Percentiles rank a stretch among this genome's conserved stretches.
phyloP scores from a whole-genome alignment of 2,329 filamentous ascomycete genomes.

The Beauveria caledonica region DNA sequence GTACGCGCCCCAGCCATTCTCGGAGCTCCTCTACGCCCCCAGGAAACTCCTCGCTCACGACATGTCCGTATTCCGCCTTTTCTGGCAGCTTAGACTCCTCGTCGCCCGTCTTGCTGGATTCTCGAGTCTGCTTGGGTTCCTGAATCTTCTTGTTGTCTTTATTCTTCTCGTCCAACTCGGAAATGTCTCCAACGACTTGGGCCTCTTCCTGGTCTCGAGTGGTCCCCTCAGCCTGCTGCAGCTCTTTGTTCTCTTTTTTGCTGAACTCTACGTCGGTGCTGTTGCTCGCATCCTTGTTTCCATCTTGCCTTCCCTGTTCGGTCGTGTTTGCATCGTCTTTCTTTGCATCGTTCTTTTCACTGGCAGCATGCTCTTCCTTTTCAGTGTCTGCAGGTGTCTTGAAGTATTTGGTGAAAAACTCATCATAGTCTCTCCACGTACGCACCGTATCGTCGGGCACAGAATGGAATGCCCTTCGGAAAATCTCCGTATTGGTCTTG shows the following conservation, averaged over 20 bases:
- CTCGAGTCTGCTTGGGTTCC: conserved; percentile 32
- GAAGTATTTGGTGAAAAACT: conserved; percentile 63
- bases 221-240: conserved; percentile 11
- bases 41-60: conserved; percentile 70
- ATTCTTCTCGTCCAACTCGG: neutral
- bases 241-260: neutral
- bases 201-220: conserved; percentile 39
- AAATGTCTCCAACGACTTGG: conserved; percentile 46
- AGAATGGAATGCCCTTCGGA: conserved; percentile 72
- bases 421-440: conserved; percentile 66
- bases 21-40: conserved; percentile 67
- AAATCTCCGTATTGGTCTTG: conserved; percentile 69
- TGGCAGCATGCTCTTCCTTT: conserved; percentile 23
- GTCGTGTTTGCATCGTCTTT: neutral
- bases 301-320: neutral
- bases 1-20: conserved; percentile 56
- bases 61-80: conserved; percentile 77
- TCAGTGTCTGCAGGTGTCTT: conserved; percentile 43
- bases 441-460: conserved; percentile 62
- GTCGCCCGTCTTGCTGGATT: conserved; percentile 34
- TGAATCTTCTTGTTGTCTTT: conserved; percentile 32
- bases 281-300: neutral
- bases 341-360: neutral
- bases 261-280: neutral
- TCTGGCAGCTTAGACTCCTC: conserved; percentile 33